phyloP scores from a whole-genome alignment of 2,329 filamentous ascomycete species.

The Juglanconis sp. region DNA sequence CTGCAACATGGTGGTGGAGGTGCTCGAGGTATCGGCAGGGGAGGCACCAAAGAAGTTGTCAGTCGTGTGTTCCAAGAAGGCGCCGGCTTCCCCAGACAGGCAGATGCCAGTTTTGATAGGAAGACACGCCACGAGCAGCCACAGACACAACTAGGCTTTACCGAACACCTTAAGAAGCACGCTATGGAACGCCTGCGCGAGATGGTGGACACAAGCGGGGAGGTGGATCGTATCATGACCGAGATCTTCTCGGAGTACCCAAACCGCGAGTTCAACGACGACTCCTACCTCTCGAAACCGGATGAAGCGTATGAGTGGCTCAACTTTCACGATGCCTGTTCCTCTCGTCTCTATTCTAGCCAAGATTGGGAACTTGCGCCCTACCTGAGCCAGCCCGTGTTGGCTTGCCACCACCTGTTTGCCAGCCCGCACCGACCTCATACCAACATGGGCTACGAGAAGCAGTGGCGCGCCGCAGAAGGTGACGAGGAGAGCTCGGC shows the following conservation, averaged over 20 bases:
- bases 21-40: constrained; percentile 67
- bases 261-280: constrained; percentile 85
- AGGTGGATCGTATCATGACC: constrained; percentile 73
- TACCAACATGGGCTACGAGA: constrained; percentile 39
- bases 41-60: constrained; percentile 71
- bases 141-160: constrained; percentile 62
- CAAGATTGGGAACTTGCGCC: constrained; percentile 91
- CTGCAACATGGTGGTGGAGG: constrained; percentile 69
- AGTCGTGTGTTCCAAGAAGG: constrained; percentile 76
- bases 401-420: constrained; percentile 91
- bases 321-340: constrained; percentile 84
- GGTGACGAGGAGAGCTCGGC: constrained; percentile 48
- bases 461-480: constrained; percentile 39
- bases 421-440: constrained; percentile 62
- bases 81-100: constrained; percentile 68
- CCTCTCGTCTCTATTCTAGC: constrained; percentile 71
- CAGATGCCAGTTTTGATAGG: constrained; percentile 38
- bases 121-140: constrained; percentile 53
- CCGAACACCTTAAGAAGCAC: constrained; percentile 68
- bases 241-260: constrained; percentile 88
- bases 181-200: constrained; percentile 69
- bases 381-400: constrained; percentile 80
- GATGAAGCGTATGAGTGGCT: constrained; percentile 90
- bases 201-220: constrained; percentile 76
- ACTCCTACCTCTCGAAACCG: constrained; percentile 85